Evolutionary conservation across 768 basidiomycete species (phyloP).

Genomic region (Russula brevipes): DNA sequence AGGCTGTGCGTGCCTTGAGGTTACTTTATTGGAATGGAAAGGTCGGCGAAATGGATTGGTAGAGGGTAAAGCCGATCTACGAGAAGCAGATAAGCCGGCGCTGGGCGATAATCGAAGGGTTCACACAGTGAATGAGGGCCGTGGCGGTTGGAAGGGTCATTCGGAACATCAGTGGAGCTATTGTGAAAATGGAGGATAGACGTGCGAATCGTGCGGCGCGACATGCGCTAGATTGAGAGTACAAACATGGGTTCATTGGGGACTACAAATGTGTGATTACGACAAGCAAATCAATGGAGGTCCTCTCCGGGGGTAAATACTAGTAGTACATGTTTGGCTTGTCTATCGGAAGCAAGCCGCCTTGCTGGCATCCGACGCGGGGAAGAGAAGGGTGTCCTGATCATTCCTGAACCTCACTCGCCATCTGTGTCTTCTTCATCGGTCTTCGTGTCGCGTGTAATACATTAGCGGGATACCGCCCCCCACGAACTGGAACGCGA

Average conservation of each 20-base stretch:
- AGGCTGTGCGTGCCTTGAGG: background rate
- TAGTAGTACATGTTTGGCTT: background rate
- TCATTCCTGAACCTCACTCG: background rate
- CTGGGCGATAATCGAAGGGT: too few species aligned
- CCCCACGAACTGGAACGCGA: background rate
- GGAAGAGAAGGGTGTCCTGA: too few species aligned
- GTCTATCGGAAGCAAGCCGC: background rate
- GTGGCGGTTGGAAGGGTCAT: too few species aligned
- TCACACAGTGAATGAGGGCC: too few species aligned
- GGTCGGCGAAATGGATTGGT: background rate
- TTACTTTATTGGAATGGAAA: background rate
- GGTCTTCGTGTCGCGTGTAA: background rate
- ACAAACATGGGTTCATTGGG: too few species aligned
- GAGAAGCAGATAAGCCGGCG: background rate
- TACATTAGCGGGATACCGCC: background rate
- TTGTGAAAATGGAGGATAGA: too few species aligned
- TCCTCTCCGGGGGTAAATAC: background rate
- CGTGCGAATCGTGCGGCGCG: too few species aligned
- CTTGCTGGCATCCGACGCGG: background rate
- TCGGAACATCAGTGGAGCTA: too few species aligned
- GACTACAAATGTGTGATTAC: background rate
- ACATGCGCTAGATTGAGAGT: too few species aligned
- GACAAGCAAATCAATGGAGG: too few species aligned
- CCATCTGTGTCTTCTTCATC: background rate
- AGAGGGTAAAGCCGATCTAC: background rate